Evolutionary conservation across 805 yeast species (phyloP), one percentile per base, ranked within the genome.

Genomic region (Cyberlindnera maclurae): DNA sequence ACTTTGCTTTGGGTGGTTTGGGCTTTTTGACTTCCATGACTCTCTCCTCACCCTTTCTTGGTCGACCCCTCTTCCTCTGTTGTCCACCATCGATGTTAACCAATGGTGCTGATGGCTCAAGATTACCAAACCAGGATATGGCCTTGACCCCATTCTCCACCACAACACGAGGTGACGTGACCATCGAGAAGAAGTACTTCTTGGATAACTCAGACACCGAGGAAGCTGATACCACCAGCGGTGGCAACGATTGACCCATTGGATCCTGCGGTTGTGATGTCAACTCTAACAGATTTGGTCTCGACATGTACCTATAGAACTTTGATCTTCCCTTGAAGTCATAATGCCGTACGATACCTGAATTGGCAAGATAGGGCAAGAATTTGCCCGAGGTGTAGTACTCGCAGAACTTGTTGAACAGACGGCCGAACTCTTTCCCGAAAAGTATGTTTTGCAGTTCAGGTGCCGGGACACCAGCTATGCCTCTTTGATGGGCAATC

Each of bases 271-370:
- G 45, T 12, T 50, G 45, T 16, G 59, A 59, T 0, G 63, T 55
- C 12, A 63, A 54, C 15, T 48, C 52, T 13, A 60, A 41, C 39
- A 66, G 70, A 32, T 66, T 60, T 4, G 59, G 53, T 33, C 68
- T 67, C 0, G 79, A 66, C 44, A 78, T 67, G 48, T 82, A 78
- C 30, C 94, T 65, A 57, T 75, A 84, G 47, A 77, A 83, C 51
- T 84, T 82, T 41, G 71, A 67, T 46, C 87, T 77, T 0, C 95
- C 94, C 42, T 76, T 78, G 47, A 77, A 77, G 52, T 84, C 94
- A 42, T 76, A 75, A 13, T 79, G 78, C 44, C 82, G 68, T 0
- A 81, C 68, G 11, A 86, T 62, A 2, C 58, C 63, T 41, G 58
- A 57, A 42, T 54, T 62, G 39, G 55, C 62, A 33, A 54, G 42